Base-by-base conservation (phyloP, 495 filamentous ascomycete genomes). In the Lindgomyces ingoldianus region DNA sequence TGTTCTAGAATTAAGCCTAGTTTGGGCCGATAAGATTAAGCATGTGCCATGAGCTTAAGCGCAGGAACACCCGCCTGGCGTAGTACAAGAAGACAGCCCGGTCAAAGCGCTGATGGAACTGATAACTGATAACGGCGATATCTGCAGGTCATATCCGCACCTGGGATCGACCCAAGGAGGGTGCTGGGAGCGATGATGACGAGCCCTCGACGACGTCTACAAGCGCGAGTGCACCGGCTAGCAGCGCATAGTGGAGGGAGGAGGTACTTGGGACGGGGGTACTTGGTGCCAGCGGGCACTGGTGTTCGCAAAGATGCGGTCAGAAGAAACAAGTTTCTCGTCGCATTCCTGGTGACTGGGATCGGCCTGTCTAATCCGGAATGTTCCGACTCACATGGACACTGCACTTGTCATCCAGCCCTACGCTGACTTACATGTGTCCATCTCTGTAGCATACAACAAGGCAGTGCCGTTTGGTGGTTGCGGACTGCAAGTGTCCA, bases 91-190 rank as follows among this genome's bases (percentile, higher is more conserved):
- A 33, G 26, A 4, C 16, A 14, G 19, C 1, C 33, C 39, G 27
- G 24, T 24, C 33, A 22, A 41, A 41, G 33, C 57, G 6, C 33
- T 6, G 33, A 39, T 6, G 6, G 14, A 44, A 18, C n/a, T 26
- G 14, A n/a, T 22, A 14, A 30, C 54, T 68, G 41, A 70, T 49
- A 63, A 61, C 59, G 46, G n/a, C 29, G 55, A 29, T 51, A 55
- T 25, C 46, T 36, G 64, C 57, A 93, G 92, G 92, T 18, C 93
- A 96, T 75, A 86, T 96, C 69, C 85, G 89, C 60, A 93, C 90
- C 26, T 97, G 91, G 91, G 84, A 87, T 68, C 84, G 92, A 42
- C 93, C 92, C 14, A 81, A 79, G 60, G 87, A 89, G 74, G 81
- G 78, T 57, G 77, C 81, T 33, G 78, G 76, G 14, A 64, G 72